These are phyloP conservation scores for Sporisorium graminicola DNA, from an alignment of 1,284 basidiomycete species.

Conservation along the genomic window DNA sequence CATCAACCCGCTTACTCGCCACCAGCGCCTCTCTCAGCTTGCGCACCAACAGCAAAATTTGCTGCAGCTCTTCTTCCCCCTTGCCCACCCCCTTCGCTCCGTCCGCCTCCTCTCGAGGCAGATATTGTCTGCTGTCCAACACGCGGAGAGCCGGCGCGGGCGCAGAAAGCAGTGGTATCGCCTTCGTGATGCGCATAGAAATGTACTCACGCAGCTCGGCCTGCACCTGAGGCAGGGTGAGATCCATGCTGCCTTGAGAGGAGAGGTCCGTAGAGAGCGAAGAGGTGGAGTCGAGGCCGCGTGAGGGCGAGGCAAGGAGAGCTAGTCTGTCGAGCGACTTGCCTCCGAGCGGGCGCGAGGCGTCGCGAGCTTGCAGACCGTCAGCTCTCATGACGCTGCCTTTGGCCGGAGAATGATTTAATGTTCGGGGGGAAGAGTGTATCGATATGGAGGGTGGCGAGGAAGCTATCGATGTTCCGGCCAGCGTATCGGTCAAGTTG, in stretches of 20 bases:
- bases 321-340: conserved; percentile 42
- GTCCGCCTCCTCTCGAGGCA: background rate
- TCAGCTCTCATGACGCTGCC: background rate
- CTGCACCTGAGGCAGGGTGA: conserved; percentile 27
- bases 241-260: conserved; percentile 35
- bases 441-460: background rate
- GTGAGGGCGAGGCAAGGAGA: conserved; percentile 46
- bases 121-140: conserved; percentile 12
- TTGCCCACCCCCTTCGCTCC: background rate
- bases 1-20: conserved; percentile 27
- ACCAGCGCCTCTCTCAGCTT: conserved; percentile 48
- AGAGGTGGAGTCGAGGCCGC: conserved; percentile 37
- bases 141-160: background rate
- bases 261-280: conserved; percentile 24
- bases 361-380: background rate
- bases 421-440: background rate
- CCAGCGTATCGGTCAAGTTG: background rate
- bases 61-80: conserved; percentile 32
- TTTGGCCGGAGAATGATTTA: background rate
- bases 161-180: conserved; percentile 1
- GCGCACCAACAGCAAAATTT: conserved; percentile 36
- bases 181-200: conserved; percentile 20
- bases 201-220: conserved; percentile 40
- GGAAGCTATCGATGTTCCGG: background rate
- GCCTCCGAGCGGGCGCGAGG: conserved; percentile 32